Conservation (phyloP, 768 basidiomycete species). For the Lentinula aciculospora region DNA sequence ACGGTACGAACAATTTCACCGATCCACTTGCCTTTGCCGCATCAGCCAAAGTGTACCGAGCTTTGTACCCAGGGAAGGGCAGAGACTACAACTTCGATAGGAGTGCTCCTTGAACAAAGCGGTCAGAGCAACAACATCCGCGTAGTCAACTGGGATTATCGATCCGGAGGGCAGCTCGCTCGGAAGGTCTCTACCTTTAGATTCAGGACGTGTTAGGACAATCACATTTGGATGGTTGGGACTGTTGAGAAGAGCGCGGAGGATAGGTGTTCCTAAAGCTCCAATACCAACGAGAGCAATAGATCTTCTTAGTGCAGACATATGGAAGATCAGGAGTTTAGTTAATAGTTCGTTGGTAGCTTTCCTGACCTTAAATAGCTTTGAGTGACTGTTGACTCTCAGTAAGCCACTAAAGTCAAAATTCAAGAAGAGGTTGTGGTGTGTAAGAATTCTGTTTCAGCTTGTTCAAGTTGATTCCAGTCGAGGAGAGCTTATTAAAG, state of each 20-base stretch:
- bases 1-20: constrained; percentile 32
- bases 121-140: constrained; percentile 17
- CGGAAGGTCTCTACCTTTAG: not conserved
- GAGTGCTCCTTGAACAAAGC: constrained; percentile 23
- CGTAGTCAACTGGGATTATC: constrained; percentile 14
- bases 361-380: too few species aligned
- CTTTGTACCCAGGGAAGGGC: constrained; percentile 21
- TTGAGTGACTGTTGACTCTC: not conserved
- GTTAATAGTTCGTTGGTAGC: not conserved
- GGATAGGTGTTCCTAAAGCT: not conserved
- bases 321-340: not conserved
- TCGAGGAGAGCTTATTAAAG: too few species aligned
- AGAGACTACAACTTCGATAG: constrained; percentile 29
- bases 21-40: constrained; percentile 27
- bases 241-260: not conserved
- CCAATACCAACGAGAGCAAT: not conserved
- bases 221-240: not conserved
- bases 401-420: not conserved
- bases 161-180: not conserved
- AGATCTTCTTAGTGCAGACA: not conserved
- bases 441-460: too few species aligned
- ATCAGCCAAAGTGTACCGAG: constrained; percentile 22
- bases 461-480: too few species aligned
- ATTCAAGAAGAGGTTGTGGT: not conserved
- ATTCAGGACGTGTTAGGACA: not conserved